Evolutionary conservation across 306 rosid genomes (phyloP), one percentile per base, ranked within the genome.

Genomic region (Inga laurina): DNA sequence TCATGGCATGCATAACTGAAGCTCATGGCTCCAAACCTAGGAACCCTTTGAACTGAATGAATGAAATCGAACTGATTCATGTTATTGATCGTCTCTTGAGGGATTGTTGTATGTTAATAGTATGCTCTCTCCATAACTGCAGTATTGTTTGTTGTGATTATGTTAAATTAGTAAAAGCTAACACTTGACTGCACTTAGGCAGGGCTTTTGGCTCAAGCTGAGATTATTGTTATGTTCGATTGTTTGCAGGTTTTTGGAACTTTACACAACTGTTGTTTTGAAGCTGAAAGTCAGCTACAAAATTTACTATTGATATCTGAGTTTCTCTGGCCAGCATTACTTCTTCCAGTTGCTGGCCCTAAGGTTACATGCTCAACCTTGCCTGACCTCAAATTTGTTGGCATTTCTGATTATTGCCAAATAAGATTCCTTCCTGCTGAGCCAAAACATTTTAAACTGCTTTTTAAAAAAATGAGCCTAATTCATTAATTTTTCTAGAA

Each of bases 281-380:
- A 95, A 83, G 98, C 98, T 74, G 98, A 92, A 86, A 87, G 68
- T 49, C 90, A 93, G 87, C 90, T 93, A 56, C 97, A 91, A 68
- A 92, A 93, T 90, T 89, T 95, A 85, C 98, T 93, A 85, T 84
- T 93, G 88, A 86, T 90, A 70, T 93, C 99, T 35, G 99, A 95
- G 89, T 95, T 95, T 88, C 98, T 95, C 79, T 95, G 99, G 99
- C 99, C 98, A 62, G 94, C 98, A 81, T 80, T 95, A 80, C 98
- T 95, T 90, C 93, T 95, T 76, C 98, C 99, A 11, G 97, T 95
- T 81, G 98, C 99, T 14, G 91, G 99, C 79, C 92, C 91, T 85
- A 95, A 90, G 99, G 99, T 93, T 76, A 72, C 65, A 45, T 75
- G 61, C 70, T 79, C 27, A 79, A 57, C 83, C 59, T 89, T 78